These are phyloP conservation scores for Penicillium sp. DNA, from an alignment of 2,329 filamentous ascomycete species.

Conservation along the genomic window DNA sequence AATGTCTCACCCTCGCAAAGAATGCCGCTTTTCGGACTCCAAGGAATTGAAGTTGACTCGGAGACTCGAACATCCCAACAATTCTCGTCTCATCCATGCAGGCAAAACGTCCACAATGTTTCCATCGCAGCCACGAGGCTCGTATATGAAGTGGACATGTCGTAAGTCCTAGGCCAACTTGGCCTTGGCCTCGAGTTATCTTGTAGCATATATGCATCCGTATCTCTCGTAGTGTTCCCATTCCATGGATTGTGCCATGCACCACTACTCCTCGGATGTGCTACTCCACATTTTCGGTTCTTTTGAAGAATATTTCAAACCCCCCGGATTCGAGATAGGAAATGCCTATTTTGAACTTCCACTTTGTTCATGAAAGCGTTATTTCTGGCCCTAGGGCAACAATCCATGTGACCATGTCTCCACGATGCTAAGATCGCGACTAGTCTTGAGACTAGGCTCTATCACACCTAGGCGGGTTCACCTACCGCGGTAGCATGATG, in stretches of 20 bases:
- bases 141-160: not conserved
- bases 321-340: not conserved
- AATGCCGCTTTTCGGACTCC: not conserved
- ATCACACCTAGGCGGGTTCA: conserved; percentile 7
- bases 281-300: not conserved
- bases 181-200: not conserved
- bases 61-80: not conserved
- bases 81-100: not conserved
- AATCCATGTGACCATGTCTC: not conserved
- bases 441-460: not conserved
- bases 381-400: not conserved
- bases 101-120: not conserved
- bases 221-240: not conserved
- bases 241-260: not conserved
- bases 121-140: not conserved
- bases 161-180: too few species aligned
- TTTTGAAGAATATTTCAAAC: not conserved
- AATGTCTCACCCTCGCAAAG: not conserved
- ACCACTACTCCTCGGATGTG: not conserved
- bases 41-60: not conserved
- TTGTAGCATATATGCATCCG: not conserved
- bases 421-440: not conserved
- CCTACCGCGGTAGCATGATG: conserved; percentile 4
- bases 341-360: not conserved
- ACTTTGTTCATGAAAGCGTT: not conserved